Conservation (phyloP, 805 yeast genomes). For the Pichia cabralensis region DNA sequence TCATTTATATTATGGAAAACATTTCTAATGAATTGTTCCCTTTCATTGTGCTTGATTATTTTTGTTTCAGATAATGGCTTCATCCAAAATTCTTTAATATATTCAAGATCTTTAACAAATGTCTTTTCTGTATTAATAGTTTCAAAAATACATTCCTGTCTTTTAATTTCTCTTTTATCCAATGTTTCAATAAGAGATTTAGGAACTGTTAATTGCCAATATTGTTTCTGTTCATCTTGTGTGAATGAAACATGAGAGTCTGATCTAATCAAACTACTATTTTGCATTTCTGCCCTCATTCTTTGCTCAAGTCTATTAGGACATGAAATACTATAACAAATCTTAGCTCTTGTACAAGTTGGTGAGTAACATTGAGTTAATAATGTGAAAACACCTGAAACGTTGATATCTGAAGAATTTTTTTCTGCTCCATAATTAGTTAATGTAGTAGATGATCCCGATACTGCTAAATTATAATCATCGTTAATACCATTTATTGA, state of each 20-base stretch:
- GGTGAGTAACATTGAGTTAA: conserved; percentile 95
- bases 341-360: conserved; percentile 78
- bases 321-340: conserved; percentile 94
- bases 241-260: conserved; percentile 62
- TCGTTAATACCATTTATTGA: conserved; percentile 22
- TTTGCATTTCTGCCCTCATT: conserved; percentile 75
- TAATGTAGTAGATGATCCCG: conserved; percentile 2
- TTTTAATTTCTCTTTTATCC: conserved; percentile 75
- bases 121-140: conserved; percentile 90
- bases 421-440: conserved; percentile 2
- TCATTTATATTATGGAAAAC: conserved; percentile 89
- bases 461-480: conserved; percentile 13
- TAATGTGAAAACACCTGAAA: conserved; percentile 88
- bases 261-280: conserved; percentile 68
- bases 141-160: conserved; percentile 94
- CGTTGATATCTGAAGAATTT: conserved; percentile 21
- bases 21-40: conserved; percentile 84
- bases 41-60: conserved; percentile 77
- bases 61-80: conserved; percentile 80
- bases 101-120: conserved; percentile 89
- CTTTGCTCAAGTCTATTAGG: conserved; percentile 95
- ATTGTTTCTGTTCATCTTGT: conserved; percentile 69
- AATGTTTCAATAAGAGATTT: conserved; percentile 65
- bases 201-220: conserved; percentile 92
- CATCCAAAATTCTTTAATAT: conserved; percentile 88